A percentile compares a stretch with the other conserved stretches of the same genome.
These are phyloP conservation scores for Saccharomyces pastorianus DNA, from an alignment of 1,139 yeast genomes.

Conservation along the genomic window DNA sequence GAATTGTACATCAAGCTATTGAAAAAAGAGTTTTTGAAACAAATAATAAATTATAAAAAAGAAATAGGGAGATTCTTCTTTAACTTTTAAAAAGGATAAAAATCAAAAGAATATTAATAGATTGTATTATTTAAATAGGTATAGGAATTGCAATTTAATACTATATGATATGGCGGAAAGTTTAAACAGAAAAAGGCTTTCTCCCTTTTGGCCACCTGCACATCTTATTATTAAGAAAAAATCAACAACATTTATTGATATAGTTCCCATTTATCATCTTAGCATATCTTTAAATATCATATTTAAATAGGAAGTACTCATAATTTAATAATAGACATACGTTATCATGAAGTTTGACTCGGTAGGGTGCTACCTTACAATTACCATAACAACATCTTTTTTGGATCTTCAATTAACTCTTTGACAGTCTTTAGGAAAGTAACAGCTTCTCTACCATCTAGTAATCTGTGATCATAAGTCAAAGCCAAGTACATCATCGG, in stretches of 20 bases:
- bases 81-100: too few relatives aligned
- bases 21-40: not conserved
- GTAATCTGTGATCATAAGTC: slow-evolving; percentile 95
- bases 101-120: not conserved
- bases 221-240: not conserved
- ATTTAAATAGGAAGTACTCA: not conserved
- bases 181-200: too few relatives aligned
- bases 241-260: not conserved
- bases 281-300: not conserved
- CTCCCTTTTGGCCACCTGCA: too few relatives aligned
- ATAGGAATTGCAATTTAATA: not conserved
- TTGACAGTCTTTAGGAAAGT: slow-evolving; percentile 91
- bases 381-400: slow-evolving; percentile 84
- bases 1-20: too few relatives aligned
- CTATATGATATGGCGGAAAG: not conserved
- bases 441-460: slow-evolving; percentile 99
- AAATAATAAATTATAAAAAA: not conserved
- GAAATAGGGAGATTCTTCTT: not conserved
- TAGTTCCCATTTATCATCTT: not conserved
- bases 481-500: slow-evolving; percentile 99
- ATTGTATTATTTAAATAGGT: not conserved
- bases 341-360: not conserved
- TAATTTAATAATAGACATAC: not conserved
- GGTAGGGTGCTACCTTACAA: not conserved
- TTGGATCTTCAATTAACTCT: slow-evolving; percentile 97